Base-by-base conservation (phyloP, 2,329 filamentous ascomycete species). In the Fusarium ambrosium region DNA sequence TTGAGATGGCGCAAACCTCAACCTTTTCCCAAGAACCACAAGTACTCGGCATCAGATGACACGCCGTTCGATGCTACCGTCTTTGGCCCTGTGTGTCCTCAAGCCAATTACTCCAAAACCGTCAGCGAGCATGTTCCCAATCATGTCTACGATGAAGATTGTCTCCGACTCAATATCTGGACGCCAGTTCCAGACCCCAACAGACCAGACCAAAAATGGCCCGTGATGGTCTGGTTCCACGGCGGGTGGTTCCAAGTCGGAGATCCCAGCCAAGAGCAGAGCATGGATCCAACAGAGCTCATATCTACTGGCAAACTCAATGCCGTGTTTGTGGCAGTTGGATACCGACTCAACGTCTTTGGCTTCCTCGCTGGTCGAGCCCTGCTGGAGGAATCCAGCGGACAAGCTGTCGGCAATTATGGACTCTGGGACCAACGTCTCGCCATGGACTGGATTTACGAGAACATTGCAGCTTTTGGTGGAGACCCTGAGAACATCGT, bases 181-280 rank as follows among this genome's bases (percentile, higher is more conserved):
- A 85, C 84, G 0, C 85, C 86, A 0, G 81, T 83, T 43, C 72
- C 32, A 0, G 67, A 62, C 37, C 69, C 71, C 56, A 73, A 70
- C 2, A 48, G 56, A 9, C 34, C 55, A 1, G 71, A 72, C 16
- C 36, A 29, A 36, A 80, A 77, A 60, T 82, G 79, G 76, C 81
- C 81, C 1, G 80, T 83, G 2, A 78, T 81, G 79, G 62, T 84
- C 9, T 84, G 81, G 79, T 73, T 84, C 1, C 83, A 86, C 56
- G 86, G 86, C 4, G 86, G 86, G 0, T 87, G 85, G 85, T 86
- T 87, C 70, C 85, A 87, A 68, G 80, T 86, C 36, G 85, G 85
- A 14, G 82, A 86, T 27, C 84, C 85, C 0, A 82, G 81, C 16
- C 85, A 87, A 32, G 82, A 85, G 39, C 71, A 79, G 10, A 80